Percentiles rank a stretch among this genome's conserved stretches.
Conservation (phyloP, 352 stramenopile genomes). For the Phytopythium litorale region DNA sequence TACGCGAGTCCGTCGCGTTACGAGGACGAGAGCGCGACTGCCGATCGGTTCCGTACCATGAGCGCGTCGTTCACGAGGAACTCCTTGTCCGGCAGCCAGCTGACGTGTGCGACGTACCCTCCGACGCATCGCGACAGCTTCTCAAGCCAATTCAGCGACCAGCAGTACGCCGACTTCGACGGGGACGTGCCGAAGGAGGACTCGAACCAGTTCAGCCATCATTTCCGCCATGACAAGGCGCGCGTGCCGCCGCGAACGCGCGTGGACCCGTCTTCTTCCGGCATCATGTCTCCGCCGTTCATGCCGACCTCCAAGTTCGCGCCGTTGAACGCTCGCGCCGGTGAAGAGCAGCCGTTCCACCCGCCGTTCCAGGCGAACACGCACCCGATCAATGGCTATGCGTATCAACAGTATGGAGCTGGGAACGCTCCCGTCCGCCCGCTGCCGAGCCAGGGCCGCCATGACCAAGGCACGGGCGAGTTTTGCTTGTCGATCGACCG, state of each 20-base stretch:
- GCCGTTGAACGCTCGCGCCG: neutral
- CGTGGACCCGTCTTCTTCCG: neutral
- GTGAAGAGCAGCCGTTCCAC: neutral
- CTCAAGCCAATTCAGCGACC: neutral
- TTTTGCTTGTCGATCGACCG: constrained; percentile 77
- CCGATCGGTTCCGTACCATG: constrained; percentile 4
- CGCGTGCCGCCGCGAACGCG: neutral
- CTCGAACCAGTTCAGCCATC: neutral
- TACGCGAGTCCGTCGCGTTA: neutral
- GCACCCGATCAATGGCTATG: neutral
- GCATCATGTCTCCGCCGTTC: neutral
- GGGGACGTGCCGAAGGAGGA: neutral
- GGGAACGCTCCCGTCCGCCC: neutral
- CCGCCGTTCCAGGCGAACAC: neutral
- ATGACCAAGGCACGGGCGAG: constrained; percentile 64
- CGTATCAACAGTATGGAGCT: neutral
- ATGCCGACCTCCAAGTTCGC: constrained; percentile 3
- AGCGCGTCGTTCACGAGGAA: neutral
- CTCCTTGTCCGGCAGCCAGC: constrained; percentile 1
- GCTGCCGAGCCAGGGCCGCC: constrained; percentile 26
- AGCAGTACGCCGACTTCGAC: neutral
- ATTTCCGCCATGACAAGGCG: neutral
- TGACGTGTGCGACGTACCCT: constrained; percentile 8
- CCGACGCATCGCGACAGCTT: neutral
- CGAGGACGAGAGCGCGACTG: neutral